Evolutionary conservation across 441 rosid species (phyloP), one percentile per base, ranked within the genome.

Genomic region (Geranium incanum): DNA sequence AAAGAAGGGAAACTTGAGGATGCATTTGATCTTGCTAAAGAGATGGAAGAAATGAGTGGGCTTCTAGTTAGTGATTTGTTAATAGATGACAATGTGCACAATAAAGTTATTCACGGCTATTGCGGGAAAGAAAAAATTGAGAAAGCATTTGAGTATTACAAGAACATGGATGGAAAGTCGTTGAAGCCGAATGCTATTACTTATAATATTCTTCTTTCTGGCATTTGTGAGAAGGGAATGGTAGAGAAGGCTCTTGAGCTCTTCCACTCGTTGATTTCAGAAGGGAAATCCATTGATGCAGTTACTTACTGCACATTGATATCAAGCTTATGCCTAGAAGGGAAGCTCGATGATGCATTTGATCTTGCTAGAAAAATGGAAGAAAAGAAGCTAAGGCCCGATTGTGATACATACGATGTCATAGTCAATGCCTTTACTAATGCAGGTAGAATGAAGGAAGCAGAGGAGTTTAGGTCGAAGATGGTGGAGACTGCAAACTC

Each of bases 261-360:
- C 82, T 90, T 91, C 79, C 70, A 84, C 66, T 73, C 87, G 0
- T 88, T 89, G 86, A 80, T 82, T 72, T 84, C 82, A 4, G 78
- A 86, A 72, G 93, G 89, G 43, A 86, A 85, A 73, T 50, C 71
- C 23, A 62, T 86, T 66, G 97, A 91, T 81, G 75, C 75, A 9
- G 90, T 90, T 68, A 84, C 98, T 8, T 87, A 91, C 84, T 91
- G 90, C 84, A 94, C 87, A 11, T 78, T 94, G 78, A 89, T 94
- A 76, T 82, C 91, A 52, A 75, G 86, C 71, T 84, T 90, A 69
- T 90, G 93, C 74, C 86, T 79, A 79, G 84, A 82, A 68, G 83
- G 81, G 74, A 87, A 90, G 84, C 66, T 87, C 74, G 84, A 86
- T 74, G 97, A 86, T 79, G 97, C 90, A 6, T 86, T 83, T 80